phyloP scores from a whole-genome alignment of 352 stramenopile genomes.

The Pythium aphanidermatum region DNA sequence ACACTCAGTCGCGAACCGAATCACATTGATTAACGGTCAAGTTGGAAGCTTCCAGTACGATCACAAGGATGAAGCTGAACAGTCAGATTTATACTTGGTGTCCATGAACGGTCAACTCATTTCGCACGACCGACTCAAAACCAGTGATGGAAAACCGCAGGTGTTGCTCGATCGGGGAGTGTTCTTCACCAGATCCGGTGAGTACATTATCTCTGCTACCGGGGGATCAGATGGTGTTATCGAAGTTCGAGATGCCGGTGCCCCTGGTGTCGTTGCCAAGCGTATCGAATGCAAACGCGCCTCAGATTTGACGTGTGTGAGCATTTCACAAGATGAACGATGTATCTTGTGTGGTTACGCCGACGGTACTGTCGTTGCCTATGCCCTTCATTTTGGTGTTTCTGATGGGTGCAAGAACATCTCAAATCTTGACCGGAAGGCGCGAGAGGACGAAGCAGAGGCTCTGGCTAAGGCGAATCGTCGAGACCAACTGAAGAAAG shows the following conservation, averaged over 20 bases:
- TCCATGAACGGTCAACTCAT: slow-evolving; percentile 81
- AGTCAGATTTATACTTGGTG: slow-evolving; percentile 73
- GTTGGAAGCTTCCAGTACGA: slow-evolving; percentile 29
- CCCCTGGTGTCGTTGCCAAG: slow-evolving; percentile 47
- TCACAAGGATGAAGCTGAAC: slow-evolving; percentile 25
- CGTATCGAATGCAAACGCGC: slow-evolving; percentile 76
- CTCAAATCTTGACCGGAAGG: slow-evolving; percentile 61
- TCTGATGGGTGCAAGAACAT: slow-evolving; percentile 68
- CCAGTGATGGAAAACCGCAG: slow-evolving; percentile 33
- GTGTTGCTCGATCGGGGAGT: slow-evolving; percentile 61
- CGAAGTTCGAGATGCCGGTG: slow-evolving; percentile 66
- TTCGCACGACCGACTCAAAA: slow-evolving; percentile 47
- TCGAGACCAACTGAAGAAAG: slow-evolving; percentile 57
- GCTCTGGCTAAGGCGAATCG: slow-evolving; percentile 70
- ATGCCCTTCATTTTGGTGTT: slow-evolving; percentile 79
- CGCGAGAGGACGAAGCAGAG: slow-evolving; percentile 68
- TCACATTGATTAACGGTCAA: slow-evolving; percentile 12
- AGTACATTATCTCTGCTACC: slow-evolving; percentile 73
- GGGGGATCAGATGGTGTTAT: slow-evolving; percentile 55
- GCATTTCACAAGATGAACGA: slow-evolving; percentile 73
- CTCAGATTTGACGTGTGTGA: slow-evolving; percentile 59
- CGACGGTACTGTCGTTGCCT: slow-evolving; percentile 71
- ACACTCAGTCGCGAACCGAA: slow-evolving; percentile 45
- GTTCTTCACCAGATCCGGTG: slow-evolving; percentile 69
- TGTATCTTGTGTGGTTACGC: slow-evolving; percentile 79